phyloP scores from a whole-genome alignment of 768 basidiomycete genomes.

The Rossbeevera mucosa region DNA sequence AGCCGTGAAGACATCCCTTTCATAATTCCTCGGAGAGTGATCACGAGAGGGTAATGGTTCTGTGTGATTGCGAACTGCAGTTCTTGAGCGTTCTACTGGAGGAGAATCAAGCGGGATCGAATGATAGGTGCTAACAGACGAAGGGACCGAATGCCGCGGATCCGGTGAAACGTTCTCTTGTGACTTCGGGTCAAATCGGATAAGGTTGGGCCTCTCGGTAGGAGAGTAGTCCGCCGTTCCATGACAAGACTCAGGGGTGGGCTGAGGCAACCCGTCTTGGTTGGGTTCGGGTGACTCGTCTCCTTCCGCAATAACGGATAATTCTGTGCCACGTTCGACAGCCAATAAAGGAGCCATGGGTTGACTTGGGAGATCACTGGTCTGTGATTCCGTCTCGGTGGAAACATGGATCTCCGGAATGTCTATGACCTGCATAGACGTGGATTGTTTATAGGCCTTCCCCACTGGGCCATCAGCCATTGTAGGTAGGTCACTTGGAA shows the following conservation, averaged over 20 bases:
- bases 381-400: constrained; percentile 2
- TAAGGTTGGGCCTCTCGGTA: background rate
- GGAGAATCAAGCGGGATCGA: constrained; percentile 40
- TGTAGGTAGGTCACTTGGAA: background rate
- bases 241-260: background rate
- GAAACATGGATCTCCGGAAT: constrained; percentile 7
- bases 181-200: background rate
- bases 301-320: constrained; percentile 71
- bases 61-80: constrained; percentile 8
- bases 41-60: constrained; percentile 18
- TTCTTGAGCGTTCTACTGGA: constrained; percentile 3
- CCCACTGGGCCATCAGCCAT: background rate
- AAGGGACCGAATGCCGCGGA: constrained; percentile 13
- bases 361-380: background rate
- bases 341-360: constrained; percentile 12
- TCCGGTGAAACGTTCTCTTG: constrained; percentile 18
- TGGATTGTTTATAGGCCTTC: background rate
- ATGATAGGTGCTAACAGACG: constrained; percentile 36
- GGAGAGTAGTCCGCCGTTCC: background rate
- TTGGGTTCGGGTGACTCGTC: constrained; percentile 51
- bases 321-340: constrained; percentile 36
- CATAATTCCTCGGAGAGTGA: constrained; percentile 3
- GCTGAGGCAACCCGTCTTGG: background rate
- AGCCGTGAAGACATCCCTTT: constrained; percentile 22
- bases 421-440: constrained; percentile 3